Evolutionary conservation across 345 rosid species (phyloP), one percentile per base, ranked within the genome.

Genomic region (Camelina sativa): DNA sequence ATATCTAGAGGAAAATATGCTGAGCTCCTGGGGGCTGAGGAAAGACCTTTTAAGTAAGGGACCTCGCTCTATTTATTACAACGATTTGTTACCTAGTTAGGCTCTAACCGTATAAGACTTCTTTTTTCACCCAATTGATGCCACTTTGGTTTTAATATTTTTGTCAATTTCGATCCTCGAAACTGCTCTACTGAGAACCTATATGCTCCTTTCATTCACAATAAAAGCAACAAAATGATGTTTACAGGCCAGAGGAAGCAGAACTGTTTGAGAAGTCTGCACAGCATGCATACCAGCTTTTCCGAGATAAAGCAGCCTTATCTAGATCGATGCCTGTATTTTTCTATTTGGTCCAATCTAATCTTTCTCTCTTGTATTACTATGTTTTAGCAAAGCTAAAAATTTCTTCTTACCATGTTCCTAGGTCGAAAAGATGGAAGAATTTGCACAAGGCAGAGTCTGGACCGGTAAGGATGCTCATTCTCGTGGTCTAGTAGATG

Each of bases 361-460:
- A 9, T 67, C 69, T 60, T 65, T 34, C 30, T 62, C 43, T 48
- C 55, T 57, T 5, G 25, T 34, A 58, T 47, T 32, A 17, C 37
- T 51, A n/a, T 60, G 37, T 16, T 63, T 61, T 60, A 54, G 3
- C 23, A 12, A 32, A 46, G 62, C 55, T 73, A 54, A 53, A 61
- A 17, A 8, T n/a, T 38, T 16, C 11, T 61, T 20, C 32, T 38
- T 57, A 7, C 51, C 71, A 20, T 65, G 23, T 64, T 46, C 41
- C 20, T 80, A 94, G 97, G 85, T 87, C 50, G 89, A 91, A 35
- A 82, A 86, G 83, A 91, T 94, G 97, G 98, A 94, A 81, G 90
- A 86, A 81, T 85, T 89, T 75, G 97, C 98, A 72, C 98, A 94
- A 80, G 98, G 98, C 23, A 88, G 98, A 86, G 98, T 94, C 63